Evolutionary conservation across 148 eudicot species (phyloP).

Genomic region (Agrostemma githago): DNA sequence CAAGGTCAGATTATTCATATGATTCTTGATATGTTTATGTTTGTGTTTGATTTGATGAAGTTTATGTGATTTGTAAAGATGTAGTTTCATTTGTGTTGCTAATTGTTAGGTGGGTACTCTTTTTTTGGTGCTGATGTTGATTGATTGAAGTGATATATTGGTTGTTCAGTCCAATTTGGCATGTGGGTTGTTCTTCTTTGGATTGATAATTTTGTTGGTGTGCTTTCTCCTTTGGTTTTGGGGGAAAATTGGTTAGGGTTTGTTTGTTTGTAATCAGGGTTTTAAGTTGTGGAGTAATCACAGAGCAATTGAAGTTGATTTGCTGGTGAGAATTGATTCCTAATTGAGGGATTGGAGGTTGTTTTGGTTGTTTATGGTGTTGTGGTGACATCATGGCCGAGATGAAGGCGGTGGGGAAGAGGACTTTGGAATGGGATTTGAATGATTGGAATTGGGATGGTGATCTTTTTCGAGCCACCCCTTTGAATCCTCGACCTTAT

Average conservation of each 20-base stretch:
- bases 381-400: conserved; percentile 42
- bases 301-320: background rate
- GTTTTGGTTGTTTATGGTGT: conserved; percentile 37
- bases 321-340: conserved; percentile 18
- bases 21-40: background rate
- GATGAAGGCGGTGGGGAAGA: conserved; percentile 54
- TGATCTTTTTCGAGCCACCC: conserved; percentile 56
- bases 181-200: conserved; percentile 35
- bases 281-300: background rate
- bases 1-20: conserved; percentile 20
- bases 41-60: conserved; percentile 8
- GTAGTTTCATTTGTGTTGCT: conserved; percentile 3
- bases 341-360: conserved; percentile 9
- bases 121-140: conserved; percentile 11
- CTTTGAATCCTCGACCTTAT: conserved; percentile 39
- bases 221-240: conserved; percentile 32
- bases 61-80: conserved; percentile 1
- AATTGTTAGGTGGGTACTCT: conserved; percentile 10
- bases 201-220: conserved; percentile 30
- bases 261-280: background rate
- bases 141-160: conserved; percentile 26
- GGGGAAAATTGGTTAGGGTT: conserved; percentile 15
- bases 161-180: conserved; percentile 27
- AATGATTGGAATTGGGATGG: conserved; percentile 98
- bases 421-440: conserved; percentile 80